Percentiles rank a stretch among this genome's conserved stretches.
phyloP scores from a whole-genome alignment of 2,329 filamentous ascomycete species.

The Chaetomium sp. region DNA sequence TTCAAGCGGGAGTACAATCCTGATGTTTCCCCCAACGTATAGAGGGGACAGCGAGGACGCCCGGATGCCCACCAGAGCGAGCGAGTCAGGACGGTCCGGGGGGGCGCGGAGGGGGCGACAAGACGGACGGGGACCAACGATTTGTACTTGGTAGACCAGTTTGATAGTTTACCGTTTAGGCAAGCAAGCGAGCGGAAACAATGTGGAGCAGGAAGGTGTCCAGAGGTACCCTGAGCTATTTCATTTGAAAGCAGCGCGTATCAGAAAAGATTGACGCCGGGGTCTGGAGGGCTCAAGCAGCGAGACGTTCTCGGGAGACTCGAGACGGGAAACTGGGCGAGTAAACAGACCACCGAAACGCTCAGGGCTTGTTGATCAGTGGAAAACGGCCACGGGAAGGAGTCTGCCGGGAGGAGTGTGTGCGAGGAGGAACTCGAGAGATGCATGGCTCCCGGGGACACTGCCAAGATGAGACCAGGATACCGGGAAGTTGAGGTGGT shows the following conservation, averaged over 20 bases:
- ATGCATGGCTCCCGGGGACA: constrained; percentile 21
- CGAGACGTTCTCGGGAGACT: constrained; percentile 23
- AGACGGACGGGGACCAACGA: constrained; percentile 27
- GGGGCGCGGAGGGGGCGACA: constrained; percentile 10
- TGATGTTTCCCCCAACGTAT: background rate
- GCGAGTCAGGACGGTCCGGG: constrained; percentile 10
- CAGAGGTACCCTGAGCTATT: constrained; percentile 46
- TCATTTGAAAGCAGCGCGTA: constrained; percentile 49
- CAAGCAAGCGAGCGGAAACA: constrained; percentile 47
- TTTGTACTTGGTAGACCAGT: constrained; percentile 32
- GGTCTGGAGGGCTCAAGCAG: constrained; percentile 39
- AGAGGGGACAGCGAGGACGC: background rate
- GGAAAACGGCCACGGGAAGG: constrained; percentile 18
- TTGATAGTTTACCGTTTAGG: constrained; percentile 37
- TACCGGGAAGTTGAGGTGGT: constrained; percentile 11
- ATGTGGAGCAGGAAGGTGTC: constrained; percentile 46
- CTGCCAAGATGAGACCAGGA: constrained; percentile 28
- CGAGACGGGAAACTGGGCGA: constrained; percentile 26
- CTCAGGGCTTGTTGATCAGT: constrained; percentile 29
- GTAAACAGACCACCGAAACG: constrained; percentile 25
- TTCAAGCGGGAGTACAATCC: constrained; percentile 16
- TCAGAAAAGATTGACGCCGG: constrained; percentile 49
- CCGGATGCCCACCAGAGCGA: background rate
- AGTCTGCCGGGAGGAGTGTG: constrained; percentile 21
- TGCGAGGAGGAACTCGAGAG: constrained; percentile 23